Evolutionary conservation across 2,329 filamentous ascomycete species (phyloP).

Genomic region (Fusarium pseudonygamai): DNA sequence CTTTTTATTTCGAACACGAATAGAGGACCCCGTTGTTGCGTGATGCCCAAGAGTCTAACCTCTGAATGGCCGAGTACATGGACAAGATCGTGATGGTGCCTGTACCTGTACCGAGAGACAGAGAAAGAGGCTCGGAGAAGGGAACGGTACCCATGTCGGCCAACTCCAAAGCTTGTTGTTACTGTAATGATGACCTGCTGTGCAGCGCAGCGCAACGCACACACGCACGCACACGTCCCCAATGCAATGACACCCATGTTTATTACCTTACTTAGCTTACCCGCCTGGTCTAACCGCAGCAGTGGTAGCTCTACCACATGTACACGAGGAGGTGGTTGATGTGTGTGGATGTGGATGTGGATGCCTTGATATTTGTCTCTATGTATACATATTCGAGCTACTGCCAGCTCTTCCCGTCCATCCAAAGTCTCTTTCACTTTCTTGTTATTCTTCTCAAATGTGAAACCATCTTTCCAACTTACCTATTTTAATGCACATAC

Average conservation of each 20-base stretch:
- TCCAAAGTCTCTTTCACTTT: slow-evolving; percentile 8
- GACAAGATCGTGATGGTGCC: slow-evolving; percentile 5
- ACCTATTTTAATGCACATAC: slow-evolving; percentile 15
- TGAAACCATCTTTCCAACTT: slow-evolving; percentile 19
- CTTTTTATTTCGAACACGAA: slow-evolving; percentile 7
- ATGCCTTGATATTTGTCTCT: slow-evolving; percentile 25
- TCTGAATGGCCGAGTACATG: slow-evolving; percentile 9
- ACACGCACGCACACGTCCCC: slow-evolving; percentile 9
- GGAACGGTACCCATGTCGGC: slow-evolving; percentile 9
- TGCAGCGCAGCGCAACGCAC: neutral
- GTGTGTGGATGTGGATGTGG: slow-evolving; percentile 10
- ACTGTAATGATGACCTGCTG: slow-evolving; percentile 29
- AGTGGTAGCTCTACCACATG: slow-evolving; percentile 26
- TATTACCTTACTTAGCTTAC: slow-evolving; percentile 29
- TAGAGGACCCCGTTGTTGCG: slow-evolving; percentile 23
- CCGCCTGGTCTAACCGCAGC: slow-evolving; percentile 31
- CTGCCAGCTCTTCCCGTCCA: slow-evolving; percentile 26
- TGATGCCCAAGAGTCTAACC: neutral
- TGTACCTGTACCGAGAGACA: neutral
- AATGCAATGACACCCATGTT: slow-evolving; percentile 23
- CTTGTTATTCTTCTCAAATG: slow-evolving; percentile 28
- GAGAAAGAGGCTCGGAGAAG: neutral
- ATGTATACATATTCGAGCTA: slow-evolving; percentile 33
- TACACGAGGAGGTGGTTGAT: slow-evolving; percentile 28
- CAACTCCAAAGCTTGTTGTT: slow-evolving; percentile 23